Conservation (phyloP, 805 yeast genomes). For the Saturnispora sanitii region DNA sequence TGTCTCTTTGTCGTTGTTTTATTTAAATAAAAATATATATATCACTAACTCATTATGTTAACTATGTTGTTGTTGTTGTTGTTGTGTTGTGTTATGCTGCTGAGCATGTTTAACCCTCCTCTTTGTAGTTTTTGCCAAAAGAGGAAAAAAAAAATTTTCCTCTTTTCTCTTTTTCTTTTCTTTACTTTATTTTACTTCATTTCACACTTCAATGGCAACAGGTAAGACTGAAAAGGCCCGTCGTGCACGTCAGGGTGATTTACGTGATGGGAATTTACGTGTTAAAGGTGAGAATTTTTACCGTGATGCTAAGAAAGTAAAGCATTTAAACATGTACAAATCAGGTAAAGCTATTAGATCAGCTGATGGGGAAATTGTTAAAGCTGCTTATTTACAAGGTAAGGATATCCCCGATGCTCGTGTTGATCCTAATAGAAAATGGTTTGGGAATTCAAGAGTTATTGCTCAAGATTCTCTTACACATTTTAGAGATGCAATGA, state of each 20-base stretch:
- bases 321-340: conserved; percentile 86
- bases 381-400: conserved; percentile 83
- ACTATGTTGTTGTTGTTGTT: not conserved
- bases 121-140: not conserved
- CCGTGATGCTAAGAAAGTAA: conserved; percentile 86
- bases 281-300: conserved; percentile 97
- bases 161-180: not conserved
- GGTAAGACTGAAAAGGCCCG: conserved; percentile 87
- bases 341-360: conserved; percentile 82
- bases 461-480: conserved; percentile 93
- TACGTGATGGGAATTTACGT: conserved; percentile 81
- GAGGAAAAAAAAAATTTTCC: not conserved
- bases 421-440: conserved; percentile 90
- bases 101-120: not conserved
- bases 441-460: conserved; percentile 97
- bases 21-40: no score
- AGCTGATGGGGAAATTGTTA: conserved; percentile 75
- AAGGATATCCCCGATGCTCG: conserved; percentile 84
- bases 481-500: conserved; percentile 91
- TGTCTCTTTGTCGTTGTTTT: no score
- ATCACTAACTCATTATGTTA: not conserved
- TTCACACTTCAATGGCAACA: conserved; percentile 58
- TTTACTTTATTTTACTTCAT: not conserved
- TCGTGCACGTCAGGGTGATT: conserved; percentile 71
- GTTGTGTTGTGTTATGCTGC: not conserved